These are phyloP conservation scores for Ruellia speciosa DNA, from an alignment of 305 asterid species.

Conservation along the genomic window DNA sequence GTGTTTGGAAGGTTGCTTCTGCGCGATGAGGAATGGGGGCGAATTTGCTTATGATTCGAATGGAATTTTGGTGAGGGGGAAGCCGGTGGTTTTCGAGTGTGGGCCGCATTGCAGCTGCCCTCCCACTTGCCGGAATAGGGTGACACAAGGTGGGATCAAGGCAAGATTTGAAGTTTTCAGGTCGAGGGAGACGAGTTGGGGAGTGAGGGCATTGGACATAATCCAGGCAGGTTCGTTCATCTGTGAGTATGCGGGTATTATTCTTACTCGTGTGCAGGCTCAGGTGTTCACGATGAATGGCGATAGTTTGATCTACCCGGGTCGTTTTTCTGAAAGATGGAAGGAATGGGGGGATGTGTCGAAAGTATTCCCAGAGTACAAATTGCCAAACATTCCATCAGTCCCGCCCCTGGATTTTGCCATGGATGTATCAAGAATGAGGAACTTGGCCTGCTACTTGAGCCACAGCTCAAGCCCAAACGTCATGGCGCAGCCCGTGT, in stretches of 20 bases:
- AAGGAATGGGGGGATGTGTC: slow-evolving; percentile 85
- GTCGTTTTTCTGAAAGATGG: slow-evolving; percentile 75
- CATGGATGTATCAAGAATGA: slow-evolving; percentile 79
- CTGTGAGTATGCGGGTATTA: slow-evolving; percentile 80
- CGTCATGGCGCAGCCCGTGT: slow-evolving; percentile 71
- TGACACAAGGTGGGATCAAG: slow-evolving; percentile 65
- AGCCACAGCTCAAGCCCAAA: slow-evolving; percentile 83
- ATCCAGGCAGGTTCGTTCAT: slow-evolving; percentile 91
- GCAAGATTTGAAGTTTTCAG: slow-evolving; percentile 77
- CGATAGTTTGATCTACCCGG: slow-evolving; percentile 66
- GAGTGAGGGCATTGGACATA: slow-evolving; percentile 76
- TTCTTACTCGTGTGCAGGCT: slow-evolving; percentile 72
- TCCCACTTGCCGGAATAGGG: slow-evolving; percentile 68
- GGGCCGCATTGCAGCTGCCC: slow-evolving; percentile 83
- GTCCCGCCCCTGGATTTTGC: slow-evolving; percentile 86
- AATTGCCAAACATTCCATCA: slow-evolving; percentile 49
- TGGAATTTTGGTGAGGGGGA: slow-evolving; percentile 72
- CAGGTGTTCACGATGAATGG: slow-evolving; percentile 75
- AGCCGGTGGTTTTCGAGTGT: slow-evolving; percentile 78
- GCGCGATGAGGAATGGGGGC: slow-evolving; percentile 70
- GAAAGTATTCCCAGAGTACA: slow-evolving; percentile 46
- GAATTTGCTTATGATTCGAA: slow-evolving; percentile 55
- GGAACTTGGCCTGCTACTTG: slow-evolving; percentile 79
- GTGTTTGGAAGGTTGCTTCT: slow-evolving; percentile 53
- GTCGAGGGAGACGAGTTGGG: slow-evolving; percentile 90